phyloP scores from a whole-genome alignment of 2,329 filamentous ascomycete species.

The Alternaria infectoria region DNA sequence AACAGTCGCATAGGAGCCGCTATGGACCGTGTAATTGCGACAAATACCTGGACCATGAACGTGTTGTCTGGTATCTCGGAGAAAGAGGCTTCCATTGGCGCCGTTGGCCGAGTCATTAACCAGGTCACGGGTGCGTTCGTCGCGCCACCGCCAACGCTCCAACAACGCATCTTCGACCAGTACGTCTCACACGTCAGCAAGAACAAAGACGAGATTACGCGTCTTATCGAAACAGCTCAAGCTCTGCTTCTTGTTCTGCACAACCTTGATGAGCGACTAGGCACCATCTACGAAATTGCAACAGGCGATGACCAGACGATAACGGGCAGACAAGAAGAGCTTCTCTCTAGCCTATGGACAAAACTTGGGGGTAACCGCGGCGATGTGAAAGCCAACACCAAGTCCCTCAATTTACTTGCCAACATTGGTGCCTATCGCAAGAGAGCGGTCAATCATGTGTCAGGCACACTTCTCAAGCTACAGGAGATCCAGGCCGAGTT shows the following conservation, averaged over 20 bases:
- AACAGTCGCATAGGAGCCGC: slow-evolving; percentile 77
- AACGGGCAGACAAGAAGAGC: slow-evolving; percentile 65
- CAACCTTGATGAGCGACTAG: slow-evolving; percentile 72
- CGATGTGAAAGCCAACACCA: slow-evolving; percentile 65
- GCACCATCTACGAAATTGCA: slow-evolving; percentile 72
- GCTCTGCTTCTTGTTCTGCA: slow-evolving; percentile 69
- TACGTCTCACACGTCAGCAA: slow-evolving; percentile 75
- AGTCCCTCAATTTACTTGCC: slow-evolving; percentile 68
- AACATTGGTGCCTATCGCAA: slow-evolving; percentile 71
- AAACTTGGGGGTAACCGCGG: slow-evolving; percentile 72
- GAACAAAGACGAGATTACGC: slow-evolving; percentile 72
- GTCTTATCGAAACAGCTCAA: slow-evolving; percentile 73
- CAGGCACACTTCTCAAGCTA: slow-evolving; percentile 72
- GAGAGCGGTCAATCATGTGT: slow-evolving; percentile 72
- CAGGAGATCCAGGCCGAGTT: slow-evolving; percentile 74
- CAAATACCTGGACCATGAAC: slow-evolving; percentile 76
- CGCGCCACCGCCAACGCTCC: slow-evolving; percentile 26
- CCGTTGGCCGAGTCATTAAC: slow-evolving; percentile 52
- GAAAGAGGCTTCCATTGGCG: slow-evolving; percentile 48
- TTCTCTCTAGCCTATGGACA: slow-evolving; percentile 75
- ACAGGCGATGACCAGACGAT: slow-evolving; percentile 67
- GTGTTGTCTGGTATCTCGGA: slow-evolving; percentile 68
- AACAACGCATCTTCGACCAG: slow-evolving; percentile 69
- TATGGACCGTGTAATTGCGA: slow-evolving; percentile 75
- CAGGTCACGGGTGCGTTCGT: slow-evolving; percentile 65